These are phyloP conservation scores for Boletales sp. DNA, from an alignment of 768 basidiomycete species.

Conservation along the genomic window DNA sequence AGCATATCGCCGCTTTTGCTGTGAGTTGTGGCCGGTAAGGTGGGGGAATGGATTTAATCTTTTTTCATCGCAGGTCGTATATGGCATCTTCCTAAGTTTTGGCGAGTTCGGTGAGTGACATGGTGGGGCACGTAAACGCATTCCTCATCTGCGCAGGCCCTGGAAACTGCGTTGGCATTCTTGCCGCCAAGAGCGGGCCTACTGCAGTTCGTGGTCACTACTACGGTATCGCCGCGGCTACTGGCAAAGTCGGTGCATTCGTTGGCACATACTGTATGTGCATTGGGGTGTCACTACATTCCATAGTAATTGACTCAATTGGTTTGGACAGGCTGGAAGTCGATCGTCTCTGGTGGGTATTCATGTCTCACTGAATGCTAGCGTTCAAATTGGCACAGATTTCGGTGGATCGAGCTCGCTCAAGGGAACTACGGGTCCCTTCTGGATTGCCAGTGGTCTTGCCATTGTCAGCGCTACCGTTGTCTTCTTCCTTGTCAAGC, in stretches of 20 bases:
- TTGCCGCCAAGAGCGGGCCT: slow-evolving; percentile 82
- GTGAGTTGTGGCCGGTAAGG: slow-evolving; percentile 33
- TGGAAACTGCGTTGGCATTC: slow-evolving; percentile 81
- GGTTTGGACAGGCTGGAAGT: slow-evolving; percentile 50
- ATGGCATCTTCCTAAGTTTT: slow-evolving; percentile 87
- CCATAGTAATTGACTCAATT: background rate
- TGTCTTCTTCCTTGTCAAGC: slow-evolving; percentile 69
- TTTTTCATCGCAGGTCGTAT: slow-evolving; percentile 53
- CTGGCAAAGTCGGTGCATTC: slow-evolving; percentile 84
- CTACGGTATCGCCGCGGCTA: slow-evolving; percentile 82
- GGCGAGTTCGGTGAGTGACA: slow-evolving; percentile 69
- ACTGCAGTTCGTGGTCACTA: slow-evolving; percentile 84
- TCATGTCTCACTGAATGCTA: background rate
- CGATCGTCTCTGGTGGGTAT: slow-evolving; percentile 57
- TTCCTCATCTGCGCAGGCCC: slow-evolving; percentile 45
- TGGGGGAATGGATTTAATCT: background rate
- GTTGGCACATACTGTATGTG: slow-evolving; percentile 74
- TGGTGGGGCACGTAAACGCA: background rate
- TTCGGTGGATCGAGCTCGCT: slow-evolving; percentile 54
- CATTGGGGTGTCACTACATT: background rate
- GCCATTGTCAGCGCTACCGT: slow-evolving; percentile 75
- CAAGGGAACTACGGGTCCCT: slow-evolving; percentile 77
- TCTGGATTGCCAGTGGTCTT: slow-evolving; percentile 85
- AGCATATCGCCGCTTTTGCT: slow-evolving; percentile 71
- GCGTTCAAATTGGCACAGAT: slow-evolving; percentile 28